A percentile compares a stretch with the other conserved stretches of the same genome.
phyloP scores from a whole-genome alignment of 306 rosid genomes.

The Cyclanthera cordifolia region DNA sequence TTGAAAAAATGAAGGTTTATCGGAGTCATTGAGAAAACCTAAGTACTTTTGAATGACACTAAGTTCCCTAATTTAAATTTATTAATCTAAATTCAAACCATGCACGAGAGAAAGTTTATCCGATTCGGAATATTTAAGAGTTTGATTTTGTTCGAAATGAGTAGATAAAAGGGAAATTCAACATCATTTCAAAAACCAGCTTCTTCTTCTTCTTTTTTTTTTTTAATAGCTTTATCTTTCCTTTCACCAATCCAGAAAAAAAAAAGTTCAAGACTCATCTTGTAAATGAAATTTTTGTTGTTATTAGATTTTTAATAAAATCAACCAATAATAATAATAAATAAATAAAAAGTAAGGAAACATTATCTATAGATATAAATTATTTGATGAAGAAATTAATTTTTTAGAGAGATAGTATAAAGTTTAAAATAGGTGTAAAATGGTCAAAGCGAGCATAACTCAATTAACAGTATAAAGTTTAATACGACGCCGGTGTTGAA shows the following conservation, averaged over 20 bases:
- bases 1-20: background rate
- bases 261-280: no score
- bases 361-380: background rate
- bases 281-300: no score
- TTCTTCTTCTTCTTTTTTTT: background rate
- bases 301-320: no score
- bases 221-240: background rate
- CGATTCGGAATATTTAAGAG: background rate
- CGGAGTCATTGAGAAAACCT: background rate
- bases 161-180: background rate
- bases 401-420: no score
- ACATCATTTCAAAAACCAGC: background rate
- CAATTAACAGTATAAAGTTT: no score
- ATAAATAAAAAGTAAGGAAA: background rate
- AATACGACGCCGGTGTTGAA: no score
- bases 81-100: background rate
- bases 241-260: background rate
- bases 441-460: no score
- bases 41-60: background rate
- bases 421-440: background rate
- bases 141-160: background rate
- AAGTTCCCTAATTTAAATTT: background rate
- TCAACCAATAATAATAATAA: no score
- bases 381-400: no score
- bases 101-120: background rate